A percentile compares a stretch with the other conserved stretches of the same genome.
Conservation (phyloP, 139 green algal species). For the Gonium pectorale region DNA sequence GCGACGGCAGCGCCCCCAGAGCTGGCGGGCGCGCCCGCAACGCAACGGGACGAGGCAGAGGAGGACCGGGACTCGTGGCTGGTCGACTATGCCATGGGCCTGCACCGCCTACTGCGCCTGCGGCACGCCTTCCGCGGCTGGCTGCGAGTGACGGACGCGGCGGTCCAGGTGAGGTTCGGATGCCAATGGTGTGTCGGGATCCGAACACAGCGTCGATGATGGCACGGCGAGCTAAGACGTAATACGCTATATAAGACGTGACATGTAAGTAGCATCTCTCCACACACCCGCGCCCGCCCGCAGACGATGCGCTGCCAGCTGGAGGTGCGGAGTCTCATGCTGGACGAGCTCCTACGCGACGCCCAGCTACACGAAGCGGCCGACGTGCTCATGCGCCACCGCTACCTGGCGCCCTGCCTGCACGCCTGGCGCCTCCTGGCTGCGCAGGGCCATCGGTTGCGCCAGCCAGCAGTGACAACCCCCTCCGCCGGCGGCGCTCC, state of each 20-base stretch:
- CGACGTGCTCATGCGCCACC: slow-evolving; percentile 14
- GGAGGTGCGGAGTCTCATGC: background rate
- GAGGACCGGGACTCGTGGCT: background rate
- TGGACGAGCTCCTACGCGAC: background rate
- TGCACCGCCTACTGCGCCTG: slow-evolving; percentile 21
- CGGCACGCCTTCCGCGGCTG: slow-evolving; percentile 32
- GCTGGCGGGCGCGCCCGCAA: background rate
- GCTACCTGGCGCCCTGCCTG: slow-evolving; percentile 31
- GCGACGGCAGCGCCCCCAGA: background rate
- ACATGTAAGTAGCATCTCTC: background rate
- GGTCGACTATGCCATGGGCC: background rate
- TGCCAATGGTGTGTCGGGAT: background rate
- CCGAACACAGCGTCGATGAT: background rate
- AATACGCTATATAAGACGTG: background rate
- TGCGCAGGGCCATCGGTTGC: background rate
- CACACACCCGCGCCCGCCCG: background rate
- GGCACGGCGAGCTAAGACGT: background rate
- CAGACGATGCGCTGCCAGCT: slow-evolving; percentile 8
- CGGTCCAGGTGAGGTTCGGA: slow-evolving; percentile 6
- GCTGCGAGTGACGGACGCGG: slow-evolving; percentile 3
- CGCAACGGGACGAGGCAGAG: background rate
- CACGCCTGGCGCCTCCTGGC: slow-evolving; percentile 28
- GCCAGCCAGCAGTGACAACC: too few species aligned
- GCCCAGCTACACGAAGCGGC: background rate
- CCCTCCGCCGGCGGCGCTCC: background rate